phyloP scores from a whole-genome alignment of 2,329 filamentous ascomycete genomes.

The Thyridium curvatum region DNA sequence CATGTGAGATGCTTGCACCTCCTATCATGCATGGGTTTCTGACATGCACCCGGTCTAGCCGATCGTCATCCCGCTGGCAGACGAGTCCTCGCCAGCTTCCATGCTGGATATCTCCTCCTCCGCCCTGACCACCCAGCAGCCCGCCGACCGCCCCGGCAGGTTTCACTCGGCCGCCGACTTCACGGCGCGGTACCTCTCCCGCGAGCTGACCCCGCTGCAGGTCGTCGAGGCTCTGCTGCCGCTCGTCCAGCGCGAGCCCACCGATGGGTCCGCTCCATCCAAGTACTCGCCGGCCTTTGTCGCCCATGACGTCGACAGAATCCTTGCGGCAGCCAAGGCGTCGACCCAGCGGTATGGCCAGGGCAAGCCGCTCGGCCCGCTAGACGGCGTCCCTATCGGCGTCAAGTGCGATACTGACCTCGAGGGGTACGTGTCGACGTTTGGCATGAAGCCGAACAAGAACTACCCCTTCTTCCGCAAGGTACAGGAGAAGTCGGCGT shows the following conservation, averaged over 20 bases:
- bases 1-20: conserved; percentile 36
- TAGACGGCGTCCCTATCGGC: conserved; percentile 78
- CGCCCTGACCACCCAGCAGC: conserved; percentile 30
- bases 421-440: conserved; percentile 61
- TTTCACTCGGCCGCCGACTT: conserved; percentile 74
- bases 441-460: conserved; percentile 57
- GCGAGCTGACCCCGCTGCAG: conserved; percentile 62
- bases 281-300: conserved; percentile 69
- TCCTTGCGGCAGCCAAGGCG: conserved; percentile 61
- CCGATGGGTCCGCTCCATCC: conserved; percentile 30
- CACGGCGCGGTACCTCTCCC: conserved; percentile 65
- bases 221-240: conserved; percentile 68
- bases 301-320: conserved; percentile 55
- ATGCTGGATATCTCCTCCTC: conserved; percentile 34
- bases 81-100: conserved; percentile 13
- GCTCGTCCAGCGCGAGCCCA: conserved; percentile 55
- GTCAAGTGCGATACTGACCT: conserved; percentile 78
- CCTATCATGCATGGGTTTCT: no score
- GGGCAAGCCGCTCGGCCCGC: conserved; percentile 57
- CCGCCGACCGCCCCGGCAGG: conserved; percentile 34
- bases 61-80: conserved; percentile 46
- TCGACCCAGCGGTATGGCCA: conserved; percentile 68
- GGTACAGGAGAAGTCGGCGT: conserved; percentile 50
- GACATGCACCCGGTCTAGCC: conserved; percentile 33
- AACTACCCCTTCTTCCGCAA: conserved; percentile 41